Conservation (phyloP, 495 filamentous ascomycete species). For the Neurospora cerealis region DNA sequence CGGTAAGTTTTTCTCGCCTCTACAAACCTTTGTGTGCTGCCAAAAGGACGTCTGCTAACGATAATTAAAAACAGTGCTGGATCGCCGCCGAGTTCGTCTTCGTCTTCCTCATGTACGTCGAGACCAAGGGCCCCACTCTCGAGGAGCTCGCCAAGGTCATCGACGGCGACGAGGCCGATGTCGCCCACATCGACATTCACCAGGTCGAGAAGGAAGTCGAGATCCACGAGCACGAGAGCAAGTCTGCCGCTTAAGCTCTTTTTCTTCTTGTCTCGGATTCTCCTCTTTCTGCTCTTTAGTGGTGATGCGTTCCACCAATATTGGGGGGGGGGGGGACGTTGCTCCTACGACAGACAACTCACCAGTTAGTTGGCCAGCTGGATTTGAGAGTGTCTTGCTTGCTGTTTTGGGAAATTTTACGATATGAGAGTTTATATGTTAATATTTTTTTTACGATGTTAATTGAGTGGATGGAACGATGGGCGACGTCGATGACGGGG, state of each 20-base stretch:
- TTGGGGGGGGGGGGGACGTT: no score
- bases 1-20: slow-evolving; percentile 17
- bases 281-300: background rate
- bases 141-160: slow-evolving; percentile 57
- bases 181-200: slow-evolving; percentile 31
- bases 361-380: background rate
- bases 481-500: background rate
- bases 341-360: background rate
- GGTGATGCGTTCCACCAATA: no score
- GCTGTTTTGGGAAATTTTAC: background rate
- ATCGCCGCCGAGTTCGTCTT: slow-evolving; percentile 47
- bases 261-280: background rate
- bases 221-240: slow-evolving; percentile 17
- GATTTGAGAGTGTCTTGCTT: background rate
- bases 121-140: slow-evolving; percentile 54
- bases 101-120: slow-evolving; percentile 57
- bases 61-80: slow-evolving; percentile 28
- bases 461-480: background rate
- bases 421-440: background rate
- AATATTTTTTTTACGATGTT: background rate
- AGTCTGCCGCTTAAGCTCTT: slow-evolving; percentile 8
- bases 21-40: background rate
- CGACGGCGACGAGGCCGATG: slow-evolving; percentile 46
- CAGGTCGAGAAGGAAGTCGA: slow-evolving; percentile 28
- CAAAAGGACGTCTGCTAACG: no score